phyloP scores from a whole-genome alignment of 2,329 filamentous ascomycete species.

The Didymella pomorum region DNA sequence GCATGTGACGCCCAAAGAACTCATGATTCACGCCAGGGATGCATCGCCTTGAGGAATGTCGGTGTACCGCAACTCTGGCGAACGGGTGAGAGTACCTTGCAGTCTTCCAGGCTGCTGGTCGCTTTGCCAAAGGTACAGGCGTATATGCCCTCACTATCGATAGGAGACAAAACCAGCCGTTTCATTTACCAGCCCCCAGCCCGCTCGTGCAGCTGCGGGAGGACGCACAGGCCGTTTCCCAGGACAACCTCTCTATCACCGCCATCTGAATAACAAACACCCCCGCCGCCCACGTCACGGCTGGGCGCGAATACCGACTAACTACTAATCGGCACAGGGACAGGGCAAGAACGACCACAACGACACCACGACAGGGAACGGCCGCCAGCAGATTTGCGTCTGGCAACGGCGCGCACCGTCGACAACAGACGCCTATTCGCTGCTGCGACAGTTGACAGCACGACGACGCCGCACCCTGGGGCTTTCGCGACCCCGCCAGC shows the following conservation, averaged over 20 bases:
- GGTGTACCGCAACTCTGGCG: background rate
- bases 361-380: conserved; percentile 20
- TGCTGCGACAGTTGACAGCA: conserved; percentile 36
- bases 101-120: background rate
- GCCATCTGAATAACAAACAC: conserved; percentile 28
- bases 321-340: conserved; percentile 46
- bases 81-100: background rate
- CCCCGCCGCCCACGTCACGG: conserved; percentile 32
- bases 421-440: conserved; percentile 30
- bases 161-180: background rate
- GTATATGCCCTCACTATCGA: background rate
- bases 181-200: background rate
- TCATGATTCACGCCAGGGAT: conserved; percentile 3
- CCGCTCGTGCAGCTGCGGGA: background rate
- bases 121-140: background rate
- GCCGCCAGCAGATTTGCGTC: conserved; percentile 55
- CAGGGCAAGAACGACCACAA: conserved; percentile 26
- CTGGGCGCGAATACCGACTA: conserved; percentile 22
- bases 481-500: conserved; percentile 20
- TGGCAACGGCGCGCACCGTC: conserved; percentile 37
- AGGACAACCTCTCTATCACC: conserved; percentile 29
- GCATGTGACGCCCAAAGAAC: conserved; percentile 19
- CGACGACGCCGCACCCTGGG: conserved; percentile 27
- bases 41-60: background rate
- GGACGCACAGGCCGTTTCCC: conserved; percentile 13